Conservation (phyloP, 2,329 filamentous ascomycete genomes). For the Colletotrichum shisoi region DNA sequence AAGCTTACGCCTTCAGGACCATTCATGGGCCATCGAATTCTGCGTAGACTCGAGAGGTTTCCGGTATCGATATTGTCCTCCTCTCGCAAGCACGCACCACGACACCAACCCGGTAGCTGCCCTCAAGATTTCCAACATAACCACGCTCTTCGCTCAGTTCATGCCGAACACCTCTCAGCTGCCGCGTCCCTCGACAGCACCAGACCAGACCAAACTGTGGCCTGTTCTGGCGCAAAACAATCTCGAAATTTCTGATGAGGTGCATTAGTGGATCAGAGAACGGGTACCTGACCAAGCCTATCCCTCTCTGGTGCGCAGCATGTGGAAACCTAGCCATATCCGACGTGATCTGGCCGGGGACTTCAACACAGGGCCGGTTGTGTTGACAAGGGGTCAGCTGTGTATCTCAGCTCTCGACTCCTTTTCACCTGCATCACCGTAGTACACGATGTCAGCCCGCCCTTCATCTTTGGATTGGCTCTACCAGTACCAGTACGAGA, state of each 20-base stretch:
- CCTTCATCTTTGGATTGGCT: constrained; percentile 1
- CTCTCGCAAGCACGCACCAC: neutral
- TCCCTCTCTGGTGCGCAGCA: constrained; percentile 32
- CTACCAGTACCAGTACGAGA: neutral
- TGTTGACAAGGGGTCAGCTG: constrained; percentile 25
- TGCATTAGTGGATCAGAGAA: constrained; percentile 39
- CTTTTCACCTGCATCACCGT: constrained; percentile 28
- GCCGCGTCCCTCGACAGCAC: neutral
- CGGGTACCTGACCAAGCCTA: constrained; percentile 36
- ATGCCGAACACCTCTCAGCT: constrained; percentile 16
- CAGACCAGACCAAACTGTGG: constrained; percentile 23
- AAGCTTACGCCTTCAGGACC: constrained; percentile 22
- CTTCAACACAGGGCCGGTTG: constrained; percentile 18
- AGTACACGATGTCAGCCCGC: constrained; percentile 4
- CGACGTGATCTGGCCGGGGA: constrained; percentile 36
- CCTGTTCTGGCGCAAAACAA: constrained; percentile 33
- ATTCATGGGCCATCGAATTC: constrained; percentile 2
- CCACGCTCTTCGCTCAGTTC: neutral
- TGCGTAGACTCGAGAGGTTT: neutral
- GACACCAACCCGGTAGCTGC: neutral
- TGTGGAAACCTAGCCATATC: constrained; percentile 35
- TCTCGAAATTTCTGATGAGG: constrained; percentile 36
- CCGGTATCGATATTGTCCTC: neutral
- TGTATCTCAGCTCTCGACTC: constrained; percentile 23
- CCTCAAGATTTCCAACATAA: neutral